Conservation (phyloP, 176 grass and related monocot genomes). For the Saccharum officinarum region DNA sequence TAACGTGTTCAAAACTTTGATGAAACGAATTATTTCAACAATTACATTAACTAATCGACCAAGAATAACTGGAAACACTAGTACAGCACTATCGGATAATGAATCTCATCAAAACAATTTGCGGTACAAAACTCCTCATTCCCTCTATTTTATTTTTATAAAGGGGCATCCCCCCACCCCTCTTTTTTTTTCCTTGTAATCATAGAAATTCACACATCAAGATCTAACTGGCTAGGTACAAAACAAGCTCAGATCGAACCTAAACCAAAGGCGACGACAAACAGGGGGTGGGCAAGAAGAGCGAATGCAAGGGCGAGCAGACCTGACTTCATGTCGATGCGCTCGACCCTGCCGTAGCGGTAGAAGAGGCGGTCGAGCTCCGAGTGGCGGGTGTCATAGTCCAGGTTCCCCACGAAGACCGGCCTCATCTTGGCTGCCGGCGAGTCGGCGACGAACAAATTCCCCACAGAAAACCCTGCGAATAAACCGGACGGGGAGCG, state of each 20-base stretch:
- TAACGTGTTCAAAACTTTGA: neutral
- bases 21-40: neutral
- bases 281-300: too few relatives aligned
- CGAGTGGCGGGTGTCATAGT: constrained; percentile 70
- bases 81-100: neutral
- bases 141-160: neutral
- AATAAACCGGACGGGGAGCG: neutral
- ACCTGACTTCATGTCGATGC: constrained; percentile 92
- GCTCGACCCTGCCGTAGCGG: constrained; percentile 65
- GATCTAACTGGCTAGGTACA: too few relatives aligned
- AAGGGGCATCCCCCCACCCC: neutral
- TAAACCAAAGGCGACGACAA: neutral
- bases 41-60: neutral
- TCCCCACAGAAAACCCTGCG: neutral
- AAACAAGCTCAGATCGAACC: neutral
- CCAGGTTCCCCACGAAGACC: constrained; percentile 74
- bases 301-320: neutral
- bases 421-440: constrained; percentile 51
- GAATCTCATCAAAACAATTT: neutral
- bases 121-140: neutral
- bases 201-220: neutral
- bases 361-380: constrained; percentile 79
- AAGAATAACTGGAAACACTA: neutral
- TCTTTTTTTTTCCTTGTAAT: neutral
- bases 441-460: neutral